Base-by-base conservation (phyloP, 225 moss, liverwort and hornwort genomes). In the Bryum argenteum region DNA sequence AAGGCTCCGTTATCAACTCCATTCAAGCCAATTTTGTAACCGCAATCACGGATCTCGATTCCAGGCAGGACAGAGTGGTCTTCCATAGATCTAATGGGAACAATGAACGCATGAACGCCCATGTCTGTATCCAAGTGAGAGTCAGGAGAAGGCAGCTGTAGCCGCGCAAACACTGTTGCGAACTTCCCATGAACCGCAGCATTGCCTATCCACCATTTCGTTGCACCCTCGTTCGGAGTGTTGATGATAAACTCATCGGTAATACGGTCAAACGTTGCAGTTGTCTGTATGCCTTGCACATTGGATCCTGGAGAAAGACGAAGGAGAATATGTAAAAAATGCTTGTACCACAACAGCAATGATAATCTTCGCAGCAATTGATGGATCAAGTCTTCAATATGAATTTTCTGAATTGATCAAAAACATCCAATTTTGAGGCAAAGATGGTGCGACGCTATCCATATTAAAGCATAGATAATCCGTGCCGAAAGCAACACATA, bases 181-280 rank as follows among this genome's bases (percentile, higher is more conserved):
- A 90, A 92, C 77, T 88, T 92, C 65, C 92, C 92, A 72, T 92
- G 90, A 5, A 88, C 79, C 65, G 92, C 92, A 66, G 92, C 92
- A 81, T 90, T 92, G 19, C 92, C 92, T 75, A 92, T 92, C 92
- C 92, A 92, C 92, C 92, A 92, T 66, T 92, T 92, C 22, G 86
- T 74, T 65, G 92, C 90, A 41, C 92, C 92, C 53, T 92, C 92
- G 58, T 88, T 90, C 26, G 92, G 90, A 59, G 92, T 92, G 60
- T 86, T 81, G 13, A 92, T 81, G 39, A 92, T 61, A 78, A 92
- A 92, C 81, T 90, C 88, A 68, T 92, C 90, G 58, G 82, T 75
- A 56, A 81, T 70, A 54, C 82, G 71, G 74, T 92, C 92, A 78
- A 86, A 92, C 45, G 84, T 90, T 63, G 90, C 92, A 72, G 90